Conservation (phyloP, 2,329 filamentous ascomycete species). For the Fusarium burgessii region DNA sequence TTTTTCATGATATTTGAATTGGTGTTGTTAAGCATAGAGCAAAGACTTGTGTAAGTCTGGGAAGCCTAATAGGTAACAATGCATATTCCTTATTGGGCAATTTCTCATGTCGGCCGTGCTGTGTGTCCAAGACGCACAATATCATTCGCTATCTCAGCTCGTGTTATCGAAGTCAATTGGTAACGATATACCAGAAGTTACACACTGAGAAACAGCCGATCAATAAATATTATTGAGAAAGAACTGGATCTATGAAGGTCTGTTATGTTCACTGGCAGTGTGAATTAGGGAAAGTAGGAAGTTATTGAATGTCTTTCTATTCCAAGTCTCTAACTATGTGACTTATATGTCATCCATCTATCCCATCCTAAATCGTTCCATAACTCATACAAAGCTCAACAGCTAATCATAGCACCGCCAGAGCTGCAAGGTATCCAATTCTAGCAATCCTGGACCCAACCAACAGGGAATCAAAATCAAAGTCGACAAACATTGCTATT, state of each 20-base stretch:
- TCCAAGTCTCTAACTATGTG: neutral
- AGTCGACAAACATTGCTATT: constrained; percentile 20
- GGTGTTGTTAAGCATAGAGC: neutral
- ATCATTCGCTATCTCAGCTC: neutral
- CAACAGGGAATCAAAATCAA: constrained; percentile 15
- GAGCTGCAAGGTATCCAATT: constrained; percentile 29
- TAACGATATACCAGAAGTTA: neutral
- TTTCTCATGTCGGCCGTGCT: neutral
- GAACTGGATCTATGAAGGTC: neutral
- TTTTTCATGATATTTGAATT: neutral
- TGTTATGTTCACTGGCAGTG: accelerated
- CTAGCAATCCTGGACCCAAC: constrained; percentile 19
- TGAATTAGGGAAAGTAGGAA: neutral
- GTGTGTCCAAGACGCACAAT: neutral
- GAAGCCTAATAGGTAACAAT: neutral
- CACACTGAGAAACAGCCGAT: neutral
- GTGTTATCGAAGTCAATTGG: neutral
- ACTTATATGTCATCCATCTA: constrained; percentile 8
- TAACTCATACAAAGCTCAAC: constrained; percentile 28
- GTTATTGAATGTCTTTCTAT: neutral
- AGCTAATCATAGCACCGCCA: constrained; percentile 1
- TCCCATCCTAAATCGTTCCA: neutral
- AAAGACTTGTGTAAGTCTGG: neutral
- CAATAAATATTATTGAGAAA: neutral
- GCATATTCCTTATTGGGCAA: neutral